Percentiles rank a stretch among this genome's conserved stretches.
Evolutionary conservation across 2,329 filamentous ascomycete genomes (phyloP).

Genomic region (Pseudogymnoascus sp.): DNA sequence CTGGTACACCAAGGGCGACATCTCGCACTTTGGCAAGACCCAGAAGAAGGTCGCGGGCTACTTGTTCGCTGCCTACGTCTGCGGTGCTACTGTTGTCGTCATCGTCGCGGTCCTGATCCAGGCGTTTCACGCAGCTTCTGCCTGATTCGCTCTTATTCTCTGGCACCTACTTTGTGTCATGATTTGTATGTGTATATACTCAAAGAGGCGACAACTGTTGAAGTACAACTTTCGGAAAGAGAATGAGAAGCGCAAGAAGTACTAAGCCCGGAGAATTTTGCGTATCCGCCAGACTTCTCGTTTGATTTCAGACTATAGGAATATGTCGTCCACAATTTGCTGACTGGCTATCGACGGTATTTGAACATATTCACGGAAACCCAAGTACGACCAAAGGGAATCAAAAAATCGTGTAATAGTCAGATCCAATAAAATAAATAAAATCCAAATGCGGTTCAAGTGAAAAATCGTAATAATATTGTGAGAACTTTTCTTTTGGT

Average conservation of each 20-base stretch:
- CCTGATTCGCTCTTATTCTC: not conserved
- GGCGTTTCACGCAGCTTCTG: not conserved
- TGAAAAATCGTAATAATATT: not conserved
- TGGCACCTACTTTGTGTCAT: not conserved
- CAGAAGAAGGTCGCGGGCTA: conserved; percentile 18
- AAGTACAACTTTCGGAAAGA: conserved; percentile 5
- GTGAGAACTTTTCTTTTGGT: not conserved
- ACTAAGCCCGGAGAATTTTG: not conserved
- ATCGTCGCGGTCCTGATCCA: not conserved
- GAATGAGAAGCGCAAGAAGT: not conserved
- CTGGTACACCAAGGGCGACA: conserved; percentile 22
- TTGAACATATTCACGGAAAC: conserved; percentile 2
- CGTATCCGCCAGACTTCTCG: not conserved
- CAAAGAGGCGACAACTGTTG: not conserved
- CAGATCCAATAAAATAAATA: conserved; percentile 3
- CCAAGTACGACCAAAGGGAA: not conserved
- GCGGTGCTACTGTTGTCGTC: not conserved
- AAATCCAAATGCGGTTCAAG: not conserved
- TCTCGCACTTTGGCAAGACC: conserved; percentile 17
- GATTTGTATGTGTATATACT: conserved; percentile 3
- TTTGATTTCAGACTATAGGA: not conserved
- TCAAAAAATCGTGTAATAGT: conserved; percentile 1
- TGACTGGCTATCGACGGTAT: conserved; percentile 1
- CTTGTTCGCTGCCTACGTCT: not conserved
- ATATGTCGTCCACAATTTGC: conserved; percentile 7